Percentiles rank a stretch among this genome's conserved stretches.
Conservation (phyloP, 106 monocot genomes). For the Dendrobium officinale region DNA sequence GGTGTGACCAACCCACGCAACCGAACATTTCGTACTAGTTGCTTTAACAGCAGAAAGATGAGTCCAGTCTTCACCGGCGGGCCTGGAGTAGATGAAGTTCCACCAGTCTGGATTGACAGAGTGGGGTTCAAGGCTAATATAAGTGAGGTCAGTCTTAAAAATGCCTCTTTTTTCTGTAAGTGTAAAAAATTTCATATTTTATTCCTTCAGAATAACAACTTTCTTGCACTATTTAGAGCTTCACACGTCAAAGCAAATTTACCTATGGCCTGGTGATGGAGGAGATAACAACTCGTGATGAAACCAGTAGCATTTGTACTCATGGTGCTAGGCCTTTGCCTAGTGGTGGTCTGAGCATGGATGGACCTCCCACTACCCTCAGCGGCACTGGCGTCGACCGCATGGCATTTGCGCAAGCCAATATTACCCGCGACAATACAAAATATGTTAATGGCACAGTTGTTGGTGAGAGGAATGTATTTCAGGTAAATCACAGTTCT, state of each 20-base stretch:
- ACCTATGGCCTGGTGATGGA: constrained; percentile 90
- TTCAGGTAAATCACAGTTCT: constrained; percentile 51
- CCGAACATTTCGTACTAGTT: constrained; percentile 77
- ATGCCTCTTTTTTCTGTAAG: too few relatives aligned
- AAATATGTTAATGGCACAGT: constrained; percentile 89
- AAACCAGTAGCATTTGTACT: constrained; percentile 82
- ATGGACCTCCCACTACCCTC: constrained; percentile 96
- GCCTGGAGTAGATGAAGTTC: constrained; percentile 78
- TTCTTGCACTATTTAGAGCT: constrained; percentile 39
- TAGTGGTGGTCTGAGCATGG: constrained; percentile 77
- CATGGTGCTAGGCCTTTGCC: constrained; percentile 75
- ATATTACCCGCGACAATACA: constrained; percentile 93
- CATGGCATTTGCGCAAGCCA: constrained; percentile 78
- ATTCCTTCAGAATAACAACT: too few relatives aligned
- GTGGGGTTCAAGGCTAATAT: constrained; percentile 95
- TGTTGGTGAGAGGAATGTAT: constrained; percentile 87
- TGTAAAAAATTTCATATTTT: neutral
- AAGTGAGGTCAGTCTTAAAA: constrained; percentile 51
- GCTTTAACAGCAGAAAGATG: constrained; percentile 87
- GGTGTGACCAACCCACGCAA: constrained; percentile 69
- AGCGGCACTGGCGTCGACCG: constrained; percentile 91
- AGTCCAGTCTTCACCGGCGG: constrained; percentile 95
- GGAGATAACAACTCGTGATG: constrained; percentile 95
- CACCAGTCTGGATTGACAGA: constrained; percentile 87
- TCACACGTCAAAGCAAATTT: constrained; percentile 91